Evolutionary conservation across 225 moss, liverwort and hornwort genomes (phyloP).

Genomic region (Antitrichia curtipendula): DNA sequence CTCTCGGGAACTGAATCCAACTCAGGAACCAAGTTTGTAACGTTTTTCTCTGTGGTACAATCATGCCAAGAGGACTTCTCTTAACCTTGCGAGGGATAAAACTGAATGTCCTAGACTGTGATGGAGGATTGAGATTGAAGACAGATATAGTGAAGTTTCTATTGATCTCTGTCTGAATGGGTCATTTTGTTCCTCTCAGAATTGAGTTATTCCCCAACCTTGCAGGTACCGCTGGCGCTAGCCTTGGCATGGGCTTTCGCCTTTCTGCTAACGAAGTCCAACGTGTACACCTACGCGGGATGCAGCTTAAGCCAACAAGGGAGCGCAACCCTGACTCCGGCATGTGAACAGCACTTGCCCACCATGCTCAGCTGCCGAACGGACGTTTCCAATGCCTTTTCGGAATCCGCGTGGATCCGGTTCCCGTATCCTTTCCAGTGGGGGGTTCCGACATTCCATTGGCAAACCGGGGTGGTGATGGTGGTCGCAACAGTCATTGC

Average conservation of each 20-base stretch:
- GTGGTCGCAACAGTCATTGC: constrained; percentile 63
- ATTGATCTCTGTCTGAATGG: too few relatives aligned
- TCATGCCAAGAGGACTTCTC: background rate
- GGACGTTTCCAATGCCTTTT: constrained; percentile 58
- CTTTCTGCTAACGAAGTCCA: constrained; percentile 72
- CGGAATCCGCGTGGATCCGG: constrained; percentile 56
- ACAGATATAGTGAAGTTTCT: background rate
- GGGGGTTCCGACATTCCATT: constrained; percentile 69
- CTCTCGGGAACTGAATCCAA: background rate
- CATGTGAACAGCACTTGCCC: constrained; percentile 31
- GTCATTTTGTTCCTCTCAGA: too few relatives aligned
- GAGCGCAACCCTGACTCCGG: constrained; percentile 20
- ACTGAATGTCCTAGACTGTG: too few relatives aligned
- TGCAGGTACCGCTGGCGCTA: constrained; percentile 74
- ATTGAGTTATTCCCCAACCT: too few relatives aligned
- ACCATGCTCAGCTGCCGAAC: constrained; percentile 82
- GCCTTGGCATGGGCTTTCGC: constrained; percentile 77
- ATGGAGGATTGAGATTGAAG: background rate
- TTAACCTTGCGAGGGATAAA: background rate
- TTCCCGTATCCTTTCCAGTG: constrained; percentile 88
- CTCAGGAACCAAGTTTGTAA: background rate
- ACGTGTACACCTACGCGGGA: constrained; percentile 58
- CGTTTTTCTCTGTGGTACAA: background rate
- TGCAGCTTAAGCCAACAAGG: constrained; percentile 37
- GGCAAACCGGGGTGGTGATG: constrained; percentile 69